Evolutionary conservation across 1,284 basidiomycete genomes (phyloP), one percentile per base, ranked within the genome.

Genomic region (Anthracocystis setariae): DNA sequence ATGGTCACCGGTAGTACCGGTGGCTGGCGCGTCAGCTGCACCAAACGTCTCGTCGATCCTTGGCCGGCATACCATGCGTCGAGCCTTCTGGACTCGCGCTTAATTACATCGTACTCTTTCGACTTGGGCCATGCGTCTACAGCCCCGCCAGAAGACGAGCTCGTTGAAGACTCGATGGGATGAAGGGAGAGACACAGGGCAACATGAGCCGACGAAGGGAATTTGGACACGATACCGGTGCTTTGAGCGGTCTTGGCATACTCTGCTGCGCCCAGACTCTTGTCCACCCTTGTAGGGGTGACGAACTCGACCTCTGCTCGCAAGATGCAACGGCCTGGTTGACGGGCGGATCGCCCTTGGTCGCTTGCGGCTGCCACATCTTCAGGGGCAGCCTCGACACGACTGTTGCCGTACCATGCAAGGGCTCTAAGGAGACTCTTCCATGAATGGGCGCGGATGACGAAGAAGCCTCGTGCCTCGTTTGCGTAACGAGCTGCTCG

Each of bases 381-480:
- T 32, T 56, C 62, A 5, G 76, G 72, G 1, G 57, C 58, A 3
- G 76, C 72, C 39, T 76, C 72, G 37, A 78, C 53, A 4, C 64
- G 54, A 12, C 61, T 77, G 51, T 78, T 78, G 23, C 76, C 76
- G 18, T 75, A 77, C 76, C 76, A 78, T 13, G 76, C 76, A 13
- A 77, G 37, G 25, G 74, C 69, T 12, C 76, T 64, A 25, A 78
- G 65, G 27, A 78, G 46, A 44, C 59, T 63, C 44, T 75, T 77
- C 76, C 76, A 78, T 7, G 67, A 70, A 23, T 60, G 63, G 15
- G 75, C 73, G 18, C 75, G 69, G 27, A 77, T 47, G 48, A 66
- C 58, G 48, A 76, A 77, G 49, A 58, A 77, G 46, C 48, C 0
- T 18, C 5, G 3, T 38, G 23, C 17, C 23, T 37, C 32, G 29